A percentile compares a stretch with the other conserved stretches of the same genome.
Conservation (phyloP, 495 filamentous ascomycete species). For the Tuber microsphaerosporum region DNA sequence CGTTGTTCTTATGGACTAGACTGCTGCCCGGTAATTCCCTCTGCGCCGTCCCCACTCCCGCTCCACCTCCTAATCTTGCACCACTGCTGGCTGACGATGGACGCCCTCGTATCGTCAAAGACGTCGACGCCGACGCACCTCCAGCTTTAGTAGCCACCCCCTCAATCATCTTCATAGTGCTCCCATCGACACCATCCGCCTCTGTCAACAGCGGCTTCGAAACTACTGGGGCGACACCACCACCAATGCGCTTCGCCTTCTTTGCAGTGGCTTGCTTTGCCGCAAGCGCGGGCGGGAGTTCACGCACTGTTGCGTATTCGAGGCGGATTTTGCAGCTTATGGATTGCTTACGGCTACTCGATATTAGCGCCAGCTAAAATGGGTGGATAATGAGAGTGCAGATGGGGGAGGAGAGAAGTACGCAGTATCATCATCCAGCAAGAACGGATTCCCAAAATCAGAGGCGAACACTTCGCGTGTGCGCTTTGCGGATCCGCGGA, state of each 20-base stretch:
- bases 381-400: not conserved
- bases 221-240: slow-evolving; percentile 45
- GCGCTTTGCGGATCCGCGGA: slow-evolving; percentile 59
- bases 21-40: slow-evolving; percentile 47
- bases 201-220: slow-evolving; percentile 44
- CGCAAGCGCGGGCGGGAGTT: slow-evolving; percentile 76
- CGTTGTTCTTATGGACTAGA: slow-evolving; percentile 39
- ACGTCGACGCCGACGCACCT: slow-evolving; percentile 50
- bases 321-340: slow-evolving; percentile 49
- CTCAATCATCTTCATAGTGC: slow-evolving; percentile 64
- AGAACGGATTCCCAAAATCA: slow-evolving; percentile 48
- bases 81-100: slow-evolving; percentile 7
- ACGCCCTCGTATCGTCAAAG: slow-evolving; percentile 51
- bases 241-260: slow-evolving; percentile 41
- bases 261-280: slow-evolving; percentile 71
- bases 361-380: slow-evolving; percentile 2
- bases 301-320: slow-evolving; percentile 76
- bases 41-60: slow-evolving; percentile 48
- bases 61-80: slow-evolving; percentile 1
- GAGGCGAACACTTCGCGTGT: slow-evolving; percentile 59
- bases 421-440: slow-evolving; percentile 46
- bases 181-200: slow-evolving; percentile 51
- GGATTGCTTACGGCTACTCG: slow-evolving; percentile 32
- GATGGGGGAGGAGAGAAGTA: slow-evolving; percentile 25
- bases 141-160: slow-evolving; percentile 50